These are phyloP conservation scores for Ganoderma multipileum DNA, from an alignment of 1,284 basidiomycete genomes.

Conservation along the genomic window DNA sequence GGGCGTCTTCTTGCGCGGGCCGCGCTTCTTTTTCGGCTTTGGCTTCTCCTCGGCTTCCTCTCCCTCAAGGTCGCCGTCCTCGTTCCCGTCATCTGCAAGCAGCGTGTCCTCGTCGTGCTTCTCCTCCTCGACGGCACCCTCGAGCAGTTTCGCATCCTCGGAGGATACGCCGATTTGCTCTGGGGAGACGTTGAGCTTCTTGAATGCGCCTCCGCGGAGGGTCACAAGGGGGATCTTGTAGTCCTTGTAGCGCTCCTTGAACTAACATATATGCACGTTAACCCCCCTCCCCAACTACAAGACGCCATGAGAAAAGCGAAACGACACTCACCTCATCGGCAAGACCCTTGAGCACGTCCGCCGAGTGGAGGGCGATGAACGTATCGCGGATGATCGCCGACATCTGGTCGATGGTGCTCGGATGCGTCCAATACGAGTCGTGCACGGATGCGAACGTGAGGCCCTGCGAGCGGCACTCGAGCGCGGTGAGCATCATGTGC, in stretches of 20 bases:
- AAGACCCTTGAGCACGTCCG: constrained; percentile 78
- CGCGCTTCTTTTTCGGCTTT: constrained; percentile 18
- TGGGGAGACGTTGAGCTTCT: constrained; percentile 40
- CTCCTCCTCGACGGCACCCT: constrained; percentile 18
- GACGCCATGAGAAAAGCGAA: neutral
- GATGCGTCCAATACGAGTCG: constrained; percentile 99
- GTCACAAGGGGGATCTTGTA: constrained; percentile 76
- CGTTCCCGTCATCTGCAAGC: constrained; percentile 2
- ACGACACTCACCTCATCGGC: constrained; percentile 57
- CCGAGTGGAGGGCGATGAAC: constrained; percentile 92
- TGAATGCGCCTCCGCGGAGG: constrained; percentile 48
- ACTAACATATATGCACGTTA: constrained; percentile 50
- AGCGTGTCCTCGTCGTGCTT: constrained; percentile 12
- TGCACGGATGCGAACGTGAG: constrained; percentile 96
- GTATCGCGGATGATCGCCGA: constrained; percentile 90
- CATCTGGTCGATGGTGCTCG: constrained; percentile 89
- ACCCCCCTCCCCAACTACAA: neutral
- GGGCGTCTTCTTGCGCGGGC: constrained; percentile 29
- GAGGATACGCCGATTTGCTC: constrained; percentile 11
- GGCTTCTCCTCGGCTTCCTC: constrained; percentile 31
- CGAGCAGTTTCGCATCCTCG: constrained; percentile 27
- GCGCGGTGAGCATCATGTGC: constrained; percentile 98
- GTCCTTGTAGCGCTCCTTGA: constrained; percentile 79
- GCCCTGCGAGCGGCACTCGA: constrained; percentile 78
- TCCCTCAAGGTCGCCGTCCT: constrained; percentile 25